A percentile compares a stretch with the other conserved stretches of the same genome.
These are phyloP conservation scores for Lichtheimia ramosa DNA, from an alignment of 371 early-diverging fungal genomes.

Conservation along the genomic window DNA sequence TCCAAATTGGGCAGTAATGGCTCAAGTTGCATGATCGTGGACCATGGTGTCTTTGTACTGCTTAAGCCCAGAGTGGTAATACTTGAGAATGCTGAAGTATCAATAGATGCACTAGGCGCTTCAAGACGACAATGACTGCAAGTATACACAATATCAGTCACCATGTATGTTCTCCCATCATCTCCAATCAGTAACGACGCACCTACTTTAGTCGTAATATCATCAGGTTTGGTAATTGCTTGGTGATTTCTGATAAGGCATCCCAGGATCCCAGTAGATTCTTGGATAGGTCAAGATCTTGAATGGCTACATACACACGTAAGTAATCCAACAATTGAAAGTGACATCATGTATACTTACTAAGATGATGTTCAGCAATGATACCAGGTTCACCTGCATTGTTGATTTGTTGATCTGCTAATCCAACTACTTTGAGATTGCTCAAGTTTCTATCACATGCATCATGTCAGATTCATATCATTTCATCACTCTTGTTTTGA, in stretches of 20 bases:
- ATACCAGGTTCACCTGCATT: slow-evolving; percentile 26
- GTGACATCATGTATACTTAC: slow-evolving; percentile 13
- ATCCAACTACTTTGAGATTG: slow-evolving; percentile 52
- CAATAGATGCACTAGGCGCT: slow-evolving; percentile 29
- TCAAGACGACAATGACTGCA: slow-evolving; percentile 19
- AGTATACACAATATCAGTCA: no score
- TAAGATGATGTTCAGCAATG: slow-evolving; percentile 19
- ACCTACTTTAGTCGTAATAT: slow-evolving; percentile 67
- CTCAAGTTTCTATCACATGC: slow-evolving; percentile 34
- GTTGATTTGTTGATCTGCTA: slow-evolving; percentile 44
- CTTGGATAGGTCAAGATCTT: slow-evolving; percentile 75
- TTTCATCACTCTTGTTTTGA: no score
- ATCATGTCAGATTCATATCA: no score
- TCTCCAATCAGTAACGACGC: not conserved
- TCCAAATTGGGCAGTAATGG: slow-evolving; percentile 54
- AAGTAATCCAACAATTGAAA: not conserved
- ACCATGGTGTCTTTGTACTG: slow-evolving; percentile 20
- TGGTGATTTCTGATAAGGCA: slow-evolving; percentile 59
- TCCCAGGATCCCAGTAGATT: slow-evolving; percentile 66
- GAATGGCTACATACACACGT: slow-evolving; percentile 33
- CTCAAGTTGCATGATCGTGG: slow-evolving; percentile 43
- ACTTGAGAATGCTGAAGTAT: slow-evolving; percentile 10
- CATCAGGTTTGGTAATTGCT: slow-evolving; percentile 54
- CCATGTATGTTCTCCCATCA: no score
- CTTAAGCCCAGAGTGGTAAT: slow-evolving; percentile 27